Base-by-base conservation (phyloP, 768 basidiomycete species). In the Xerocomellus intermedius region DNA sequence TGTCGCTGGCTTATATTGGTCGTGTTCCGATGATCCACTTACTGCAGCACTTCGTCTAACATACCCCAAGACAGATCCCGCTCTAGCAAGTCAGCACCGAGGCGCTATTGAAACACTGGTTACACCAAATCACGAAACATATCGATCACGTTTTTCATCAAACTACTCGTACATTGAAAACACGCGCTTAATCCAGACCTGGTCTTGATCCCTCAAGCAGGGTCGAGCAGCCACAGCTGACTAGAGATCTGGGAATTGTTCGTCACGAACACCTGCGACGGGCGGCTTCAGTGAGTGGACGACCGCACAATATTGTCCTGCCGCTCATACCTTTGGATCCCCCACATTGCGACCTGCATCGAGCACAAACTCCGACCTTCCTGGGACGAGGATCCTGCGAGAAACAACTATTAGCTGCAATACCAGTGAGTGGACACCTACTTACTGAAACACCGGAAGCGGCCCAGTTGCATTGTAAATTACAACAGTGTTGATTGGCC, bases 181-280 rank as follows among this genome's bases (percentile, higher is more conserved):
- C 14, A 38, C 10, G 5, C 5, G 0, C 9, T 19, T n/a, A 14
- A 5, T 32, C 9, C 28, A 13, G 44, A 12, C 12, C 28, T 10
- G n/a, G 30, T 19, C n/a, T 17, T 8, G 19, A 9, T 8, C 0
- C 12, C n/a, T 45, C 44, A 46, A 32, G 8, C 30, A 21, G 30
- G 14, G 8, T 56, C 54, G 17, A 56, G 39, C 9, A 42, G 3
- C 55, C 55, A 56, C 17, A 56, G 3, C 45, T 56, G 55, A 30
- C 37, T 41, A 33, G 55, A 55, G 16, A 55, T 55, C 13, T 30
- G n/a, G 5, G 38, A 24, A 14, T 56, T 46, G 36, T 56, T 41
- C 14, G 38, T 33, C 24, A 46, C 38, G n/a, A 38, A 46, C 43
- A 28, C 43, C 52, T 56, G 21, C 12, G 13, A 30, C 4, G 6